Percentiles rank a stretch among this genome's conserved stretches.
Evolutionary conservation across 192 early-diverging fungal genomes (phyloP).

Genomic region (Allomyces arbusculus): DNA sequence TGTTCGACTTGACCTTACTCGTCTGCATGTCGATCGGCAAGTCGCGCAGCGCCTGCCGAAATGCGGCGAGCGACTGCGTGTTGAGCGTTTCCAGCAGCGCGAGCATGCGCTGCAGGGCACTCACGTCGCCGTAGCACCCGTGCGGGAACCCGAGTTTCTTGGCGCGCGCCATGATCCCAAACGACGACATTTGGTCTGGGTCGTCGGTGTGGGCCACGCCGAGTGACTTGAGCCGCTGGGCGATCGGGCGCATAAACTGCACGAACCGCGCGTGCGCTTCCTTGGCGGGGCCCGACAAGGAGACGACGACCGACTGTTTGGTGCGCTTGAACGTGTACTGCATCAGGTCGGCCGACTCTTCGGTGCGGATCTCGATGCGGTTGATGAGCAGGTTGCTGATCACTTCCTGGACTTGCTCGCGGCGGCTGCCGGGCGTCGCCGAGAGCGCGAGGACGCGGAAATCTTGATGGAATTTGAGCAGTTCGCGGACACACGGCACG

Average conservation of each 20-base stretch:
- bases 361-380: conserved; percentile 65
- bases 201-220: conserved; percentile 9
- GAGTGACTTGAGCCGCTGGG: conserved; percentile 11
- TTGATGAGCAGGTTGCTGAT: conserved; percentile 54
- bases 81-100: background rate
- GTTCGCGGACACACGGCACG: conserved; percentile 38
- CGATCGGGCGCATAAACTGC: conserved; percentile 9
- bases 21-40: background rate
- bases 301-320: conserved; percentile 44
- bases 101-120: background rate
- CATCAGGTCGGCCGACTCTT: conserved; percentile 65
- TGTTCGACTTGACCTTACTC: background rate
- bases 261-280: conserved; percentile 9
- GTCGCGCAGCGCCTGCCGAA: conserved; percentile 5
- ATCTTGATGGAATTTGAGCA: conserved; percentile 21
- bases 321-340: conserved; percentile 45
- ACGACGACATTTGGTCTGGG: conserved; percentile 17
- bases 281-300: conserved; percentile 23
- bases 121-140: conserved; percentile 1
- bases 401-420: conserved; percentile 49
- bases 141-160: conserved; percentile 4
- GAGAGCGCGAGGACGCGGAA: conserved; percentile 70
- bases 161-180: conserved; percentile 17
- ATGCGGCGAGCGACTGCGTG: background rate
- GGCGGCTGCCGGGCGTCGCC: conserved; percentile 61